These are phyloP conservation scores for Tylopilus felleus DNA, from an alignment of 768 basidiomycete species.

Conservation along the genomic window DNA sequence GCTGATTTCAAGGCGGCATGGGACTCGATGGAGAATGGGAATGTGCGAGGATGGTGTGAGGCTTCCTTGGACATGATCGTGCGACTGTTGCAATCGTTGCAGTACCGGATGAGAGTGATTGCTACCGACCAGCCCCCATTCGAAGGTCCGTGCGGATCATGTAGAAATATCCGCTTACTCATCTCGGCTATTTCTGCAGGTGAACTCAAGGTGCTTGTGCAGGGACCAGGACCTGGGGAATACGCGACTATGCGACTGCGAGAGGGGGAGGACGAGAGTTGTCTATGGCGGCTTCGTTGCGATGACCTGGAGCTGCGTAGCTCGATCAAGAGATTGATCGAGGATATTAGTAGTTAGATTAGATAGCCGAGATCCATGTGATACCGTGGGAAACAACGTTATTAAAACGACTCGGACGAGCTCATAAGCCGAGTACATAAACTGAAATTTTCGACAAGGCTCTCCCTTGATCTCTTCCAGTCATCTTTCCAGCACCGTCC, in stretches of 20 bases:
- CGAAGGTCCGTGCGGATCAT: constrained; percentile 41
- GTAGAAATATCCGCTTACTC: background rate
- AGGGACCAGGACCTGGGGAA: constrained; percentile 19
- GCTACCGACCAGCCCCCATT: constrained; percentile 56
- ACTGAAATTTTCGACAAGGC: constrained; percentile 11
- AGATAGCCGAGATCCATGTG: background rate
- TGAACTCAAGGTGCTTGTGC: constrained; percentile 60
- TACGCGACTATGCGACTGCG: constrained; percentile 51
- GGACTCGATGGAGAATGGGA: constrained; percentile 46
- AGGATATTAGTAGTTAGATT: constrained; percentile 11
- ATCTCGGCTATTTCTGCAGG: constrained; percentile 37
- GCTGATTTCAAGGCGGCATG: constrained; percentile 56
- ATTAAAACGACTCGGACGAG: background rate
- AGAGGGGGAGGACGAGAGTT: constrained; percentile 65
- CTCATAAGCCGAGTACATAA: background rate
- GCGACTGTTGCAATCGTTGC: constrained; percentile 49
- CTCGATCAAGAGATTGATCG: constrained; percentile 43
- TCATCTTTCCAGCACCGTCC: constrained; percentile 6
- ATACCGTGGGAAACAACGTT: background rate
- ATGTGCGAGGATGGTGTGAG: constrained; percentile 69
- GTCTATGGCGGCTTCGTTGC: constrained; percentile 68
- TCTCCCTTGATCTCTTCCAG: background rate
- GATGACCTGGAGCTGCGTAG: constrained; percentile 41
- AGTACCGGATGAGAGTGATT: constrained; percentile 46
- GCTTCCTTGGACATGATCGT: constrained; percentile 51